A percentile compares a stretch with the other conserved stretches of the same genome.
These are phyloP conservation scores for Amanita subjunquillea DNA, from an alignment of 768 basidiomycete genomes.

Conservation along the genomic window DNA sequence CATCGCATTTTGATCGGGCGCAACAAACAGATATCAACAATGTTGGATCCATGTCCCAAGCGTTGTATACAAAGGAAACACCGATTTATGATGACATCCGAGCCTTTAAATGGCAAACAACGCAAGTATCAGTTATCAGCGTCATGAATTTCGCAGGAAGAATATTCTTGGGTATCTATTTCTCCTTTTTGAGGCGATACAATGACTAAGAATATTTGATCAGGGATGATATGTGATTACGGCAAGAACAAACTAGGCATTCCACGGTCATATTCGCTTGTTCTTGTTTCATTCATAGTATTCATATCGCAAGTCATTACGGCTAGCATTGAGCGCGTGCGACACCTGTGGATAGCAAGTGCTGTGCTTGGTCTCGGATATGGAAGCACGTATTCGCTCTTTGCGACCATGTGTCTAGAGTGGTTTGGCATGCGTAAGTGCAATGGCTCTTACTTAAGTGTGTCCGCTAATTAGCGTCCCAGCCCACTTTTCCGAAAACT, in stretches of 20 bases:
- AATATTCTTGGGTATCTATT: slow-evolving; percentile 52
- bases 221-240: slow-evolving; percentile 65
- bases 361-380: slow-evolving; percentile 54
- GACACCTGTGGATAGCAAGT: slow-evolving; percentile 54
- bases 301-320: slow-evolving; percentile 63
- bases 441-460: neutral
- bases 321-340: slow-evolving; percentile 42
- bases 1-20: neutral
- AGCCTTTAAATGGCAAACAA: slow-evolving; percentile 68
- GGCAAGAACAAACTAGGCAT: slow-evolving; percentile 42
- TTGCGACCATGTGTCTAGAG: slow-evolving; percentile 72
- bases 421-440: slow-evolving; percentile 82
- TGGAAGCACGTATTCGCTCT: slow-evolving; percentile 61
- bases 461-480: neutral
- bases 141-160: slow-evolving; percentile 76
- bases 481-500: slow-evolving; percentile 79
- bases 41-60: slow-evolving; percentile 71
- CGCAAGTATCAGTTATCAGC: slow-evolving; percentile 78
- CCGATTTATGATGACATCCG: slow-evolving; percentile 54
- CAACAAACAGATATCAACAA: slow-evolving; percentile 68
- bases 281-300: slow-evolving; percentile 56
- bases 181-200: neutral
- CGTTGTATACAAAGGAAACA: slow-evolving; percentile 34
- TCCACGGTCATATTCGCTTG: slow-evolving; percentile 63
- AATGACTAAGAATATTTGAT: neutral